Percentiles rank a stretch among this genome's conserved stretches.
phyloP scores from a whole-genome alignment of 495 filamentous ascomycete species.

The Hypoxylon fragiforme region DNA sequence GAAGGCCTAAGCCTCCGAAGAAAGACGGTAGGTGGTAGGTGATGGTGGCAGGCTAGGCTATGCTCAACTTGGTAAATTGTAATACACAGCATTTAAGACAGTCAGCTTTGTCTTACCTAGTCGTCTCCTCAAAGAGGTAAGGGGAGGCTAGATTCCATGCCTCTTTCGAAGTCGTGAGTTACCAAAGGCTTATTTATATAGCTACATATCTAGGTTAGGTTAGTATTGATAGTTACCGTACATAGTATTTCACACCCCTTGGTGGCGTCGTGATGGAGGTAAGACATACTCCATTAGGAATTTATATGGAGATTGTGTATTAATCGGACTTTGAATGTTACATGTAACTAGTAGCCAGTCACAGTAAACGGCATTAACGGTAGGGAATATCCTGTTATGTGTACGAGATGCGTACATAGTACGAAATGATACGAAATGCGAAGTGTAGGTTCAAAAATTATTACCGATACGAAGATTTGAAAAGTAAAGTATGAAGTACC shows the following conservation, averaged over 20 bases:
- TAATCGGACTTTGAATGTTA: neutral
- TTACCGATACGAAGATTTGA: slow-evolving; percentile 14
- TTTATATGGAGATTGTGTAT: neutral
- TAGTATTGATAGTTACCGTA: no score
- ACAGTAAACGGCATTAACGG: neutral
- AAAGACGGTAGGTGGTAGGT: neutral
- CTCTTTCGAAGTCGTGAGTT: no score
- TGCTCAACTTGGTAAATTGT: neutral
- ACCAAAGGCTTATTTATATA: no score
- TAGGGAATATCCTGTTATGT: no score
- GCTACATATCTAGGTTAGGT: no score
- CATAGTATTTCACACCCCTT: neutral
- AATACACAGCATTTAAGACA: no score
- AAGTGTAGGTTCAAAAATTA: slow-evolving; percentile 35
- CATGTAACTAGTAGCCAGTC: no score
- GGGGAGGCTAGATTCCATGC: neutral
- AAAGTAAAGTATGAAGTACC: no score
- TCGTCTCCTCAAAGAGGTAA: no score
- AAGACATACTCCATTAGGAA: slow-evolving; percentile 28
- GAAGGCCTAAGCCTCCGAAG: neutral
- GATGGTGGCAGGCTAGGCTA: no score
- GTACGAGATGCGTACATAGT: no score
- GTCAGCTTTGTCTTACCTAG: no score
- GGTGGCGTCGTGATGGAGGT: slow-evolving; percentile 12
- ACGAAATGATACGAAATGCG: neutral